Evolutionary conservation across 2,329 filamentous ascomycete species (phyloP).

Genomic region (Botryosphaeria agaves): DNA sequence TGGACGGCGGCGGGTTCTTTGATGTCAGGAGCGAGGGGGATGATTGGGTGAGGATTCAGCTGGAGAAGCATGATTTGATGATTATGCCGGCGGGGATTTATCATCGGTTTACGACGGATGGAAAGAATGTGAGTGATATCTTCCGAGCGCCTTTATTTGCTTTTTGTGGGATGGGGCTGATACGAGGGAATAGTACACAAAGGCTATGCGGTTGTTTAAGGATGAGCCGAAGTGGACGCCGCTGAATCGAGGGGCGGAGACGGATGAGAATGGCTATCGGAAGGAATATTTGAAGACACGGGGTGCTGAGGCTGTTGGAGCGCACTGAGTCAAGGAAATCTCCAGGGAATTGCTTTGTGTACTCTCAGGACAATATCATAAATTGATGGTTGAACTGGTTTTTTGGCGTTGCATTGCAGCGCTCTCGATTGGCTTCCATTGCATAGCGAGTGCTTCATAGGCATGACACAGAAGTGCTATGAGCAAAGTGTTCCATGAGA

Average conservation of each 20-base stretch:
- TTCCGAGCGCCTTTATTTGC: conserved; percentile 1
- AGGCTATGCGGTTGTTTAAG: conserved; percentile 93
- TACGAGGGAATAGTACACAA: conserved; percentile 51
- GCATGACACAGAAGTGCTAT: no score
- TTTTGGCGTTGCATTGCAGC: no score
- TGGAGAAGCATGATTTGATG: conserved; percentile 80
- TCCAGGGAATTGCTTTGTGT: no score
- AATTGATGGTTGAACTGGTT: no score
- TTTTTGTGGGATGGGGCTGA: conserved; percentile 6
- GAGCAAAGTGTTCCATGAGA: no score
- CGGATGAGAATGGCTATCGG: conserved; percentile 64
- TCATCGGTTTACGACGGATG: conserved; percentile 91
- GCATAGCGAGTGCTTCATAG: no score
- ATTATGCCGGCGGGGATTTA: conserved; percentile 92
- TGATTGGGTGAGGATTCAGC: conserved; percentile 70
- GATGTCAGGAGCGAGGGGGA: conserved; percentile 74
- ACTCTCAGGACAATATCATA: no score
- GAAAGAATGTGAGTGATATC: conserved; percentile 55
- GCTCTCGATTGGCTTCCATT: no score
- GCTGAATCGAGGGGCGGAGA: conserved; percentile 59
- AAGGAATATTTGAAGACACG: conserved; percentile 56
- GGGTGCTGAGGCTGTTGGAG: no score
- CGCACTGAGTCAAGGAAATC: no score
- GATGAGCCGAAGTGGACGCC: conserved; percentile 98
- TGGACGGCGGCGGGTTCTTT: conserved; percentile 79